These are phyloP conservation scores for Tricholoma flavovirens DNA, from an alignment of 768 basidiomycete genomes.

Conservation along the genomic window DNA sequence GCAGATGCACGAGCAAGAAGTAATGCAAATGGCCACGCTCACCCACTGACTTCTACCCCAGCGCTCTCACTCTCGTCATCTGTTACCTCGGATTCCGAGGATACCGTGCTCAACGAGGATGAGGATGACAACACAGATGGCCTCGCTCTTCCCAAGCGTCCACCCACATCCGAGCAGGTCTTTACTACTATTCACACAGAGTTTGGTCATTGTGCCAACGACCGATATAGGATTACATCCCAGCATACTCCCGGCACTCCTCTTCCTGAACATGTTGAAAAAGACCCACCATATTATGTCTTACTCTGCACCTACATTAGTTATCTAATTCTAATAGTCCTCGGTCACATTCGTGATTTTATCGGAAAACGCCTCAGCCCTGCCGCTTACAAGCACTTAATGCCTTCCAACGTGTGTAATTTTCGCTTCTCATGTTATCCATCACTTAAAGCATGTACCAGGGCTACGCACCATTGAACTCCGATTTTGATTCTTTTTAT, in stretches of 20 bases:
- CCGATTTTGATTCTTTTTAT: constrained; percentile 99
- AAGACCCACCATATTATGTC: constrained; percentile 91
- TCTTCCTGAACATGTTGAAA: constrained; percentile 52
- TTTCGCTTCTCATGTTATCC: constrained; percentile 4
- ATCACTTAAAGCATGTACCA: constrained; percentile 25
- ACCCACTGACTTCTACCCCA: constrained; percentile 58
- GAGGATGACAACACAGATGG: constrained; percentile 49
- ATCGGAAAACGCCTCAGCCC: constrained; percentile 80
- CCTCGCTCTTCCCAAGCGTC: constrained; percentile 53
- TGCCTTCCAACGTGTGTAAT: constrained; percentile 73
- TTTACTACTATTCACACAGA: constrained; percentile 82
- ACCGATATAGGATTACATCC: constrained; percentile 64
- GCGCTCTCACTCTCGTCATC: constrained; percentile 73
- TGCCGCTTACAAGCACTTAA: constrained; percentile 70
- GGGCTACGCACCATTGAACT: constrained; percentile 96
- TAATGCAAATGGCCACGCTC: constrained; percentile 20
- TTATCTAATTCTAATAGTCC: constrained; percentile 85
- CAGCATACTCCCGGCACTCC: constrained; percentile 49
- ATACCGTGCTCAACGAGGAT: constrained; percentile 53
- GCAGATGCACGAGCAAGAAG: constrained; percentile 60
- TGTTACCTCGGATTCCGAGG: constrained; percentile 62
- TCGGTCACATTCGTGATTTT: constrained; percentile 95
- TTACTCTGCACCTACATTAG: constrained; percentile 88
- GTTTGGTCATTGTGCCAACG: constrained; percentile 86
- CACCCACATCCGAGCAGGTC: constrained; percentile 77